These are phyloP conservation scores for Thinopyrum elongatum DNA, from an alignment of 176 grass and related monocot genomes.

Conservation along the genomic window DNA sequence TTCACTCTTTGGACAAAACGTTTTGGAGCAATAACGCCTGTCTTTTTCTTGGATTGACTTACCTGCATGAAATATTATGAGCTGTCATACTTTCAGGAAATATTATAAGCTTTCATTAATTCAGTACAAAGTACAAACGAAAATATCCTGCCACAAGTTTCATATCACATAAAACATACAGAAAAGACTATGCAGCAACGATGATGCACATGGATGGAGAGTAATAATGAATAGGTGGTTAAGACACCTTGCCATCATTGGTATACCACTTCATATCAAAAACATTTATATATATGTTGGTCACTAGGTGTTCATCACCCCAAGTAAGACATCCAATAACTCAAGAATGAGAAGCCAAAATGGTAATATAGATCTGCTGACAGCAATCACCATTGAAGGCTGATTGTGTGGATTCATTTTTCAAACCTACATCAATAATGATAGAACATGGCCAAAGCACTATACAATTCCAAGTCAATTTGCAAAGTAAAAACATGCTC, in stretches of 20 bases:
- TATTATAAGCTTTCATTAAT: background rate
- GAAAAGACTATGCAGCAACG: slow-evolving; percentile 7
- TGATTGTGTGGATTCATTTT: slow-evolving; percentile 13
- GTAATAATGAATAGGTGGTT: background rate
- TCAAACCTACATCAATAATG: background rate
- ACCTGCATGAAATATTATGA: slow-evolving; percentile 54
- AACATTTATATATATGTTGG: background rate
- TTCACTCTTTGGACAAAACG: slow-evolving; percentile 98
- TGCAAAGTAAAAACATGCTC: slow-evolving; percentile 11
- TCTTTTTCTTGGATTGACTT: slow-evolving; percentile 97
- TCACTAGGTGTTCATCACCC: background rate
- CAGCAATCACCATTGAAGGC: background rate
- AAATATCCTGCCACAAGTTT: background rate
- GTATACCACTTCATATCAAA: background rate
- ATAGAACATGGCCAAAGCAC: background rate
- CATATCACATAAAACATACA: slow-evolving; percentile 6
- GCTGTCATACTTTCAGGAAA: slow-evolving; percentile 45
- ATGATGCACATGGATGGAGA: background rate
- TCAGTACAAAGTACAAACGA: background rate
- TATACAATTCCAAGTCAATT: background rate
- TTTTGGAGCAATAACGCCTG: slow-evolving; percentile 94
- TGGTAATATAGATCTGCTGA: slow-evolving; percentile 14
- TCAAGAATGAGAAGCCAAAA: background rate
- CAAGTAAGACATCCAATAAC: slow-evolving; percentile 17
- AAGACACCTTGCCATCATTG: background rate